These are phyloP conservation scores for Spongospora subterranea DNA, from an alignment of 208 protist genomes.

Conservation along the genomic window DNA sequence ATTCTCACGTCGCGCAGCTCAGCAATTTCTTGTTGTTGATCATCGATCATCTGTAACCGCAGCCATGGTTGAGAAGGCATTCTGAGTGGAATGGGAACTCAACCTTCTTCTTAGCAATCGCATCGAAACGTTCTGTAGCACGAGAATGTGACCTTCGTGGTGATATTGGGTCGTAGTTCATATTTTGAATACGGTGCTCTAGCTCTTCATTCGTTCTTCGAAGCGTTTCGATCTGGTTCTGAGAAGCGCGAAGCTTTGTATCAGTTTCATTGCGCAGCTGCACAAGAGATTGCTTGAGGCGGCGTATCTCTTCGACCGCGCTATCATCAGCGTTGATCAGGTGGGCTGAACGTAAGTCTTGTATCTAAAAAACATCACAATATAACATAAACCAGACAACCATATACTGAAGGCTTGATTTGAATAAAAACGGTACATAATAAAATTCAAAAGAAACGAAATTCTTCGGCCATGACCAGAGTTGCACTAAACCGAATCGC, in stretches of 20 bases:
- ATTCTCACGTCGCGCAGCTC: not conserved
- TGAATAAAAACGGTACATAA: no score
- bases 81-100: not conserved
- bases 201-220: not conserved
- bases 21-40: not conserved
- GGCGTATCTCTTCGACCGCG: slow-evolving; percentile 7
- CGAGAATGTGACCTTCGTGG: not conserved
- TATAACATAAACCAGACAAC: not conserved
- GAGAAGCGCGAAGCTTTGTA: not conserved
- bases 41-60: not conserved
- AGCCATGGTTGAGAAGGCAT: not conserved
- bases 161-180: slow-evolving; percentile 25
- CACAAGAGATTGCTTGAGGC: slow-evolving; percentile 23
- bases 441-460: no score
- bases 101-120: not conserved
- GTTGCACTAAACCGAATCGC: not conserved
- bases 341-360: not conserved
- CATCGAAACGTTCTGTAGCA: not conserved
- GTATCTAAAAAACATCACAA: not conserved
- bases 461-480: not conserved
- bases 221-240: slow-evolving; percentile 1
- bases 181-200: not conserved
- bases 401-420: not conserved
- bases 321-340: not conserved
- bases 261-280: not conserved